Percentiles rank a stretch among this genome's conserved stretches.
Evolutionary conservation across 257 asterid genomes (phyloP).

Genomic region (Rubia yunnanensis): DNA sequence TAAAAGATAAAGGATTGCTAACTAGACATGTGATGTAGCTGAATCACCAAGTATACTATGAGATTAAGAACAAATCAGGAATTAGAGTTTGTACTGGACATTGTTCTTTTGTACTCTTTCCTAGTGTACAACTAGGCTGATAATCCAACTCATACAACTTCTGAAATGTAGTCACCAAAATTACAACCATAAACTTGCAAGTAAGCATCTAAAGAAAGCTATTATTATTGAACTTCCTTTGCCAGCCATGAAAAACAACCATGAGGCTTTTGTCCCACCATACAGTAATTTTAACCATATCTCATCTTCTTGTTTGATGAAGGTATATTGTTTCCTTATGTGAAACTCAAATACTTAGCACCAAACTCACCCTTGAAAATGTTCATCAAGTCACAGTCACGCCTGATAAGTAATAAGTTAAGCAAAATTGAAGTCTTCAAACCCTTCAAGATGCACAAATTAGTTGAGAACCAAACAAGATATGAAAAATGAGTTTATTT

Average conservation of each 20-base stretch:
- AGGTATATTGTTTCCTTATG: no score
- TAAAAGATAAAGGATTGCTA: not conserved
- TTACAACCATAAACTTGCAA: not conserved
- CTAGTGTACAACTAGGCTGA: not conserved
- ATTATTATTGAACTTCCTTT: not conserved
- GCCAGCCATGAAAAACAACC: not conserved
- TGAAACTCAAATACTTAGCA: not conserved
- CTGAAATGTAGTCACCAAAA: slow-evolving; percentile 1
- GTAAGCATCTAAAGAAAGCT: not conserved
- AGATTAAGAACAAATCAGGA: not conserved
- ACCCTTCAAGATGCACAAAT: not conserved
- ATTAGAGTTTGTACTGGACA: not conserved
- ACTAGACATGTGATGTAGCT: not conserved
- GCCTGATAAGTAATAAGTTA: no score
- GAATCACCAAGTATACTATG: not conserved
- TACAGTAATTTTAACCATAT: no score
- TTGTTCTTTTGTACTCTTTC: not conserved
- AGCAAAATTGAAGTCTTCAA: not conserved
- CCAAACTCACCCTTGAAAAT: no score
- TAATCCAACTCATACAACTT: not conserved
- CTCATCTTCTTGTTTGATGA: not conserved
- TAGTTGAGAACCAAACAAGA: not conserved
- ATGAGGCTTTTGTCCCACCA: no score
- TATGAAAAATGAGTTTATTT: not conserved
- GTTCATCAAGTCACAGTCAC: no score